Percentiles rank a stretch among this genome's conserved stretches.
These are phyloP conservation scores for Globisporangium recalcitrans DNA, from an alignment of 352 stramenopile genomes.

Conservation along the genomic window DNA sequence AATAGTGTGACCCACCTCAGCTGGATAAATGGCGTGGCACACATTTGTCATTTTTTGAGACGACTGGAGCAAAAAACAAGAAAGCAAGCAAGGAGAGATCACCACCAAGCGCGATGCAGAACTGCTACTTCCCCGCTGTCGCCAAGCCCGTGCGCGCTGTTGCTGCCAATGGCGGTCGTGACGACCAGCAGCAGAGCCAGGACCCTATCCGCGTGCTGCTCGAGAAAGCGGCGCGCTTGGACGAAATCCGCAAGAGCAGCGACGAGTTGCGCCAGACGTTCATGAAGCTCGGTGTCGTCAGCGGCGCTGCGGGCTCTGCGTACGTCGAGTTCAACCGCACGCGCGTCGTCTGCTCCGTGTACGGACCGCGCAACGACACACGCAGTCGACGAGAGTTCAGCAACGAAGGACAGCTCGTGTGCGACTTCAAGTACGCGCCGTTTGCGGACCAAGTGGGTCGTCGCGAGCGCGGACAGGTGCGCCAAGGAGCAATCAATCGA, in stretches of 20 bases:
- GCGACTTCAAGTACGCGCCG: conserved; percentile 85
- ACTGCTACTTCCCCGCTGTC: conserved; percentile 74
- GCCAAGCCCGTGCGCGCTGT: conserved; percentile 17
- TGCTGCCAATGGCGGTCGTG: conserved; percentile 3
- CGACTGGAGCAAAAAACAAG: conserved; percentile 14
- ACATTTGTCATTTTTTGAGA: not conserved
- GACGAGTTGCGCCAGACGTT: conserved; percentile 85
- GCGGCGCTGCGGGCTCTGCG: conserved; percentile 77
- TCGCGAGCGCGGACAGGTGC: conserved; percentile 58
- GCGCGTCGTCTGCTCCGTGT: conserved; percentile 85
- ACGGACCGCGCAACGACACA: conserved; percentile 79
- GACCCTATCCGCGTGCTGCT: conserved; percentile 24
- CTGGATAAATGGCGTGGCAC: not conserved
- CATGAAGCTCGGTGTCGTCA: conserved; percentile 80
- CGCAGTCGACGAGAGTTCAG: conserved; percentile 74
- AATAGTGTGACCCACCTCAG: not conserved
- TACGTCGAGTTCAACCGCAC: conserved; percentile 88
- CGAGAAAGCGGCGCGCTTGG: conserved; percentile 27
- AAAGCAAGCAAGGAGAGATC: conserved; percentile 1
- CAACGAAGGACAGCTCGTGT: conserved; percentile 82
- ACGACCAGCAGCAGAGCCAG: not conserved
- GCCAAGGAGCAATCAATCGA: not conserved
- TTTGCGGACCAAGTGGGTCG: conserved; percentile 61
- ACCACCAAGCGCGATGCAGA: conserved; percentile 53
- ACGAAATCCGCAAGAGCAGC: conserved; percentile 39